These are phyloP conservation scores for Populus tomentosa DNA, from an alignment of 441 rosid species.

Conservation along the genomic window DNA sequence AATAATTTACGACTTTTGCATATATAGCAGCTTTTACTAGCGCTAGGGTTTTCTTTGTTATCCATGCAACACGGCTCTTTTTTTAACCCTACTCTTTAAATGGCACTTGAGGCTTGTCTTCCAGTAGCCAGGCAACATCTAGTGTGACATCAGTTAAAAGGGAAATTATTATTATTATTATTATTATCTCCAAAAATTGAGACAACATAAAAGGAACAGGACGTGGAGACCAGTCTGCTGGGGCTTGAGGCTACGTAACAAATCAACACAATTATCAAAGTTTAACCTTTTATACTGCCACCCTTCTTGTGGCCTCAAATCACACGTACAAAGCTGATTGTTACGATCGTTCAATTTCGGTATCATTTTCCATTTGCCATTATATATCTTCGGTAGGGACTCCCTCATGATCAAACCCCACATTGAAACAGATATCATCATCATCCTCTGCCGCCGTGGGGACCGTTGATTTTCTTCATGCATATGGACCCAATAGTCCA, in stretches of 20 bases:
- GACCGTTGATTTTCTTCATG: slow-evolving; percentile 5
- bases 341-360: slow-evolving; percentile 12
- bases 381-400: slow-evolving; percentile 8
- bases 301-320: slow-evolving; percentile 22
- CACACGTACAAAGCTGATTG: slow-evolving; percentile 13
- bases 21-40: no score
- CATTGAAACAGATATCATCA: not conserved
- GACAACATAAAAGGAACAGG: not conserved
- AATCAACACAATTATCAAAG: not conserved
- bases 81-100: no score
- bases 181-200: not conserved
- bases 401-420: not conserved
- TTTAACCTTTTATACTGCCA: not conserved
- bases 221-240: not conserved
- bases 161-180: no score
- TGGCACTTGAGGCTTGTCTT: no score
- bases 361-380: slow-evolving; percentile 11
- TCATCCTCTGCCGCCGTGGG: not conserved
- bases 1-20: no score
- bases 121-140: no score
- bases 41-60: not conserved
- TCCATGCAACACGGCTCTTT: not conserved
- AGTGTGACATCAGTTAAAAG: not conserved
- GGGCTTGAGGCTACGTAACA: not conserved
- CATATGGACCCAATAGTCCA: not conserved